Evolutionary conservation across 2,329 filamentous ascomycete genomes (phyloP), one percentile per base, ranked within the genome.

Genomic region (Dothideomycetes sp.): DNA sequence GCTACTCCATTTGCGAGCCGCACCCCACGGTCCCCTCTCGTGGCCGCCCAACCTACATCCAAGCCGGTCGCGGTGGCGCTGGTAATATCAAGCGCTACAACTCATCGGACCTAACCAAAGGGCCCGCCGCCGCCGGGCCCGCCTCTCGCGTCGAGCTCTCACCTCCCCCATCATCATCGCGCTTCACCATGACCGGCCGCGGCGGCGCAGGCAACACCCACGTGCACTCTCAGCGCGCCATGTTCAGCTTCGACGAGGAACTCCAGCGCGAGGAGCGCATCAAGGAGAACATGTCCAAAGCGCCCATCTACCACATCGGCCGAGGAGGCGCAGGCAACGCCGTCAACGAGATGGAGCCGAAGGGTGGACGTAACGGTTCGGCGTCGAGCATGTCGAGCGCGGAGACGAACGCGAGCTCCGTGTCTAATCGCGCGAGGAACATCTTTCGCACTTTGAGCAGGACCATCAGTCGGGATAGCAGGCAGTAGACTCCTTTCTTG

Each of bases 171-270:
- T 53, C 47, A 61, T 65, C 32, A 58, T 65, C 43, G 68, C 70
- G 62, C 80, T 80, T 40, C n/a, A n/a, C n/a, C n/a, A 66, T 66
- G 49, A 56, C 66, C 39, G 73, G 73, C 45, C 70, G 73, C 34
- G 74, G 75, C 45, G 73, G 75, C 43, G 71, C 70, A 11, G 75
- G 73, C 51, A 79, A 78, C 54, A 68, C 73, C 43, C 52, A 70
- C 45, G 65, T 66, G 51, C 59, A 69, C 37, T 69, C 69, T 42
- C 50, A 79, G 49, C 66, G 73, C 31, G 68, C 72, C 52, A 77
- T 79, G 56, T 79, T 79, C 66, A 72, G 69, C 58, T 84, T 84
- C 60, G 77, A 81, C 57, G 76, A 80, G 61, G 76, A 80, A 52
- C 66, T 80, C 37, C 68, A 74, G 49, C 69, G 69, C 42, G 70